Percentiles rank a stretch among this genome's conserved stretches.
phyloP scores from a whole-genome alignment of 2,329 filamentous ascomycete species.

The Lasiodiplodia hormozganensis region DNA sequence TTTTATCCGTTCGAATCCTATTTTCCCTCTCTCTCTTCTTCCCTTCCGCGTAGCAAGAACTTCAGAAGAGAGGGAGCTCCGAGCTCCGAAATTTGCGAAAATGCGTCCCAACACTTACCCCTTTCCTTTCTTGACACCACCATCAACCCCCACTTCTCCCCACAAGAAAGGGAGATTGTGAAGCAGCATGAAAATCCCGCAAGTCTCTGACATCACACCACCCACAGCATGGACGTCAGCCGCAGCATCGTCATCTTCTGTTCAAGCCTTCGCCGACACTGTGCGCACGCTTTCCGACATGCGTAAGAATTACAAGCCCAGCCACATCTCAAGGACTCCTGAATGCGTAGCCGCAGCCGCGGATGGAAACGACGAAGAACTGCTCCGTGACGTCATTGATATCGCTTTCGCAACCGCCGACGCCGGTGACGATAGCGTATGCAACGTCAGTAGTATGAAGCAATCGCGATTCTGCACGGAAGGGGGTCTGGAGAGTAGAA shows the following conservation, averaged over 20 bases:
- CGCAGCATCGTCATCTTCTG: neutral
- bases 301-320: slow-evolving; percentile 21
- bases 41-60: no score
- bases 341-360: slow-evolving; percentile 2
- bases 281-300: slow-evolving; percentile 15
- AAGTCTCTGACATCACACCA: neutral
- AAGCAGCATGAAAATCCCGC: neutral
- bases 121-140: neutral
- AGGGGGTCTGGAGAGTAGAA: no score
- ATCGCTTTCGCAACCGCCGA: neutral
- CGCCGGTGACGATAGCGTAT: neutral
- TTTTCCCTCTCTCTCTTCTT: neutral
- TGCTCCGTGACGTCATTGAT: slow-evolving; percentile 12
- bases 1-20: neutral
- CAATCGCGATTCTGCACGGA: slow-evolving; percentile 8
- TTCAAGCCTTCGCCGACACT: slow-evolving; percentile 13
- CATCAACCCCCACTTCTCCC: neutral
- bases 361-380: neutral
- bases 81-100: neutral
- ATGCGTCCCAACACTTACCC: neutral
- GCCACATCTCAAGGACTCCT: slow-evolving; percentile 15
- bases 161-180: neutral
- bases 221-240: slow-evolving; percentile 1
- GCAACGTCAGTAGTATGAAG: neutral
- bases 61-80: neutral